These are phyloP conservation scores for Mycena sanguinolenta DNA, from an alignment of 768 basidiomycete species.

Conservation along the genomic window DNA sequence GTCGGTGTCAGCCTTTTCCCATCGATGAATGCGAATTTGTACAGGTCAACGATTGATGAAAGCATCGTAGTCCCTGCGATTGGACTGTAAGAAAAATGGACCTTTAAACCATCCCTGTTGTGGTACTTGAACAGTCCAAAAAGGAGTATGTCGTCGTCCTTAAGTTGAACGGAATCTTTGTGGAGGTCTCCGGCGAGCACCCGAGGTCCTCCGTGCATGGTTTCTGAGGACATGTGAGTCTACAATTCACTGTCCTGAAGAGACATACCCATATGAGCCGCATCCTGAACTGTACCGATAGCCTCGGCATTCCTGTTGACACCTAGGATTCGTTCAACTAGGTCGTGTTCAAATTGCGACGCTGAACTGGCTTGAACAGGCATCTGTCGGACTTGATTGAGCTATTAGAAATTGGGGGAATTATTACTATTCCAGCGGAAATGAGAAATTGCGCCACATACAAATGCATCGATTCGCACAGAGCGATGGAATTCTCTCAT, in stretches of 20 bases:
- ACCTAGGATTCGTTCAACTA: too few relatives aligned
- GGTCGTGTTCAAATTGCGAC: too few relatives aligned
- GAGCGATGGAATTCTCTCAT: too few relatives aligned
- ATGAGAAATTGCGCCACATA: too few relatives aligned
- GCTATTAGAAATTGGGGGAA: too few relatives aligned
- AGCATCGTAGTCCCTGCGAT: background rate
- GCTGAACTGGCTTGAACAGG: too few relatives aligned
- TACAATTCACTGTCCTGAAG: background rate
- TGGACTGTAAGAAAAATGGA: constrained; percentile 2
- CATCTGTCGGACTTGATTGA: too few relatives aligned
- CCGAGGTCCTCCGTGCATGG: background rate
- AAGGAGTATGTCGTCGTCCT: constrained; percentile 1
- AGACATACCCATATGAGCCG: too few relatives aligned
- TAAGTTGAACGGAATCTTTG: background rate
- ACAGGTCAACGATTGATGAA: background rate
- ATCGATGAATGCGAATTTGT: constrained; percentile 33
- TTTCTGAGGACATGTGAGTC: background rate
- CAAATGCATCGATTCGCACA: too few relatives aligned
- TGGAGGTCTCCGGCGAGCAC: background rate
- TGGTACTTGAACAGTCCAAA: background rate
- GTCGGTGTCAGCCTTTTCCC: constrained; percentile 33
- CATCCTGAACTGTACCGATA: too few relatives aligned
- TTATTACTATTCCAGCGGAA: too few relatives aligned
- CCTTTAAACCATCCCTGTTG: background rate
- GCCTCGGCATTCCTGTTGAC: too few relatives aligned